Evolutionary conservation across 352 stramenopile species (phyloP), one percentile per base, ranked within the genome.

Genomic region (Globisporangium paroecandrum): DNA sequence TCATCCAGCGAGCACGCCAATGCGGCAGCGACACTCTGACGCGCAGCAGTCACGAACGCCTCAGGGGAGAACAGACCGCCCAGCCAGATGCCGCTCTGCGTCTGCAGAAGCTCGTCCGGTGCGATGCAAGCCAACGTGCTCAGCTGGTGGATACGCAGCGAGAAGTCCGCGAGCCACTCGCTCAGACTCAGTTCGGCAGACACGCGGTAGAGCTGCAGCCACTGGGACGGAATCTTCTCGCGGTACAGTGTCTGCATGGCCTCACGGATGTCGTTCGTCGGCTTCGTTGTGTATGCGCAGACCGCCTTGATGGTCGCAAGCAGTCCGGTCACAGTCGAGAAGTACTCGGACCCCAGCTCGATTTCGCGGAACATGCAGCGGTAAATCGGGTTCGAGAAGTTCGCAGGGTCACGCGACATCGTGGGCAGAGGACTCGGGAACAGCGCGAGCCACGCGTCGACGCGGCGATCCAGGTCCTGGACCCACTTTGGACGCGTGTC

Each of bases 31-130:
- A 94, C 90, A 34, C 88, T 87, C 81, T 98, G 95, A 4, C 95
- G 81, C 5, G 85, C 96, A 4, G 94, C 93, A 5, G 92, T 98
- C 51, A 98, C 79, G 49, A 98, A 98, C 43, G 92, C 91, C 64
- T 98, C 94, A 7, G 95, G 92, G 8, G 86, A 96, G 68, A 98
- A 97, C 43, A 98, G 78, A 0, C 91, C 90, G n/a, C 94, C 94
- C 24, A 98, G 74, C 92, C 94, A 98, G 55, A 98, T 83, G 24
- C 85, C 81, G 25, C 59, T 60, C 25, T 72, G 41, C 18, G 68
- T 56, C 55, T 51, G 68, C 61, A 80, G 61, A n/a, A 92, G 66
- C 12, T 86, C 70, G 25, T 73, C 76, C 12, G 72, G 73, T 4
- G 77, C 71, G 4, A 90, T 71, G 13, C 77, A 73, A 58, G 74